Evolutionary conservation across 1,139 yeast genomes (phyloP), one percentile per base, ranked within the genome.

Genomic region (Hemisphaericaspora xylanilytica): DNA sequence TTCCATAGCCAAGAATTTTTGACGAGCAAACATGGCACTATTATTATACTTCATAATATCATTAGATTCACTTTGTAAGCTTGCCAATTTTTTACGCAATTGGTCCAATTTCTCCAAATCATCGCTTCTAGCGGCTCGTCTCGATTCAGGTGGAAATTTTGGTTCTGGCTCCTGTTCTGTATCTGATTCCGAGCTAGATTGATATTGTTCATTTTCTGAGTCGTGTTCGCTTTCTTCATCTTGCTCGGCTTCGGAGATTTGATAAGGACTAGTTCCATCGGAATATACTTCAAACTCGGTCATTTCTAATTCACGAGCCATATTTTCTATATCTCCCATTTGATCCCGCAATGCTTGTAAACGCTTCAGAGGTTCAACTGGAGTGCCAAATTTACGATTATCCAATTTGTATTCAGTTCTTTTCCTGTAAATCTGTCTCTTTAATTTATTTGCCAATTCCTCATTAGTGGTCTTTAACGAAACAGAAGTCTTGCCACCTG

Each of bases 261-360:
- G 42, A 10, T 32, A 31, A 10, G 33, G 36, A 12, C 35, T 33
- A 8, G 38, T 47, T 22, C 61, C 59, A 27, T 51, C 54, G 5
- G 51, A 57, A 47, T 67, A 69, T 15, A 61, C 66, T 43, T 70
- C 82, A 53, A 88, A 88, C 49, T 88, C 90, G 16, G 88, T 83
- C 79, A 81, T 82, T 59, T 90, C 97, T 47, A 90, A 72, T 55
- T 85, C 88, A 46, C 96, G 70, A 0, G 97, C 97, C 69, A 83
- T 83, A 39, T 77, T 75, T 53, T 88, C 96, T 38, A 92, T 72
- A 45, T 79, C 83, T 40, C 87, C 96, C 95, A 89, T 86, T 56
- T 84, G 80, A 50, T 83, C 88, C 43, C 96, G 74, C 45, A 90
- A 70, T 35, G 80, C 82, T 45, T 94, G 74, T 39, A 90, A 65